phyloP scores from a whole-genome alignment of 805 yeast genomes.

The Blastobotrys robertii region DNA sequence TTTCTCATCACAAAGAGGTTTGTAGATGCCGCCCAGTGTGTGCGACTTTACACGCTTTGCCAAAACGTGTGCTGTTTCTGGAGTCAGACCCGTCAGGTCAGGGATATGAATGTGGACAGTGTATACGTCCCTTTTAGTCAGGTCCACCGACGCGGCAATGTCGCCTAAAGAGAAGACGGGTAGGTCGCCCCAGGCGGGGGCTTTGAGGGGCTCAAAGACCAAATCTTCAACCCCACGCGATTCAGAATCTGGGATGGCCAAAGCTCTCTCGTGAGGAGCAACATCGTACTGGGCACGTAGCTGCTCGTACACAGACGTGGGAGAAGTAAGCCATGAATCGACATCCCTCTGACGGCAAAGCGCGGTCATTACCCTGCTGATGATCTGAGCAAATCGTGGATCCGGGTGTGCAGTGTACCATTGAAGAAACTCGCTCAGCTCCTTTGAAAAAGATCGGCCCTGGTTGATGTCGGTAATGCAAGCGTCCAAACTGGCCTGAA shows the following conservation, averaged over 20 bases:
- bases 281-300: constrained; percentile 2
- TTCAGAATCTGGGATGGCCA: not conserved
- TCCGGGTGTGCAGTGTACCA: constrained; percentile 11
- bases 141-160: constrained; percentile 10
- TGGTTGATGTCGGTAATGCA: not conserved
- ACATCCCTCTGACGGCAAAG: constrained; percentile 14
- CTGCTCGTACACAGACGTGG: constrained; percentile 10
- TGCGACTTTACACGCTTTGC: constrained; percentile 5
- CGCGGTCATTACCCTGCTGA: constrained; percentile 8
- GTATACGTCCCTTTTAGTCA: constrained; percentile 2
- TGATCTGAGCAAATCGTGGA: constrained; percentile 7
- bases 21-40: not conserved
- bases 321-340: constrained; percentile 15
- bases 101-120: constrained; percentile 11
- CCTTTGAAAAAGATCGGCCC: not conserved
- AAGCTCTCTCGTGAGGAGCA: not conserved
- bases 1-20: not conserved
- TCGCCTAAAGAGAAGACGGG: not conserved
- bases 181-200: too few relatives aligned
- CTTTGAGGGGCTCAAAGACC: too few relatives aligned
- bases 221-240: too few relatives aligned
- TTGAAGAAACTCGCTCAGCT: constrained; percentile 4
- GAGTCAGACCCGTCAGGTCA: constrained; percentile 3
- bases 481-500: not conserved
- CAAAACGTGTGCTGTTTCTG: not conserved